These are phyloP conservation scores for Eucalyptus cloeziana DNA, from an alignment of 345 rosid genomes.

Conservation along the genomic window DNA sequence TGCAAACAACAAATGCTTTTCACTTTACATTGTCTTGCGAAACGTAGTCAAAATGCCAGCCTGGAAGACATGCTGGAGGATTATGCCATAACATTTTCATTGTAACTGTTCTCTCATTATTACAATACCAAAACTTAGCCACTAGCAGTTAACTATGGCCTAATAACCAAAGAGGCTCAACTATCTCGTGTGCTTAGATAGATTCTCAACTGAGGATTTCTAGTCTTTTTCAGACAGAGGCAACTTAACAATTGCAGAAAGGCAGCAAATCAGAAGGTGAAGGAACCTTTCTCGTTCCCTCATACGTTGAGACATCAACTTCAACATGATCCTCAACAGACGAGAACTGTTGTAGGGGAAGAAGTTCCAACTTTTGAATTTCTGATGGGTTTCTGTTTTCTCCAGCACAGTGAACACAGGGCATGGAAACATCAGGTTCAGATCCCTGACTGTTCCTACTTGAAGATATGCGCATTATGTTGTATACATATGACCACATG, in stretches of 20 bases:
- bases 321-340: not conserved
- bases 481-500: conserved; percentile 25
- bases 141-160: not conserved
- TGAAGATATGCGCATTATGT: conserved; percentile 11
- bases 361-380: not conserved
- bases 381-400: not conserved
- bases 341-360: not conserved
- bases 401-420: not conserved
- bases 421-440: not conserved
- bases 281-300: not conserved
- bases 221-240: not conserved
- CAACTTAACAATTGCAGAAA: not conserved
- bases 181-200: not conserved
- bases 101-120: not conserved
- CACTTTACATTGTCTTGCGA: not conserved
- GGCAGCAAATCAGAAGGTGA: not conserved
- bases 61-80: not conserved
- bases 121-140: not conserved
- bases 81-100: not conserved
- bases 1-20: not conserved
- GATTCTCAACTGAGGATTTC: not conserved
- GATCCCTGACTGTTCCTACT: not conserved
- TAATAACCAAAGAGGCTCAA: not conserved
- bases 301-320: not conserved
- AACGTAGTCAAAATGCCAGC: not conserved